phyloP scores from a whole-genome alignment of 192 early-diverging fungal species.

The Nowakowskiella sp. region DNA sequence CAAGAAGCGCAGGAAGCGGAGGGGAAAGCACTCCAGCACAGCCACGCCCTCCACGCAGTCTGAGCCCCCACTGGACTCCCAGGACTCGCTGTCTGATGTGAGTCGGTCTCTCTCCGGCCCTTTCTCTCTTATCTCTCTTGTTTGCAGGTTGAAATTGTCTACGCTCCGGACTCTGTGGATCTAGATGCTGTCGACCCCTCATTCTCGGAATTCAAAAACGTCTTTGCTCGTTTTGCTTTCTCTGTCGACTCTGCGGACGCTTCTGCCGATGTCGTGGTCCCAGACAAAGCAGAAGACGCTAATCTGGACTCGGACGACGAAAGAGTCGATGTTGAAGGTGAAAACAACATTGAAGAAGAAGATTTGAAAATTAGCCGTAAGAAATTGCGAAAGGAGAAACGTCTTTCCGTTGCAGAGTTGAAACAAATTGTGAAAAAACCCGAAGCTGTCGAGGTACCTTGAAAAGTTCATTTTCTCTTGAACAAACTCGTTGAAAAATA shows the following conservation, averaged over 20 bases:
- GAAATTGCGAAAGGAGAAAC: slow-evolving; percentile 43
- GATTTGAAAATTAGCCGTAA: slow-evolving; percentile 29
- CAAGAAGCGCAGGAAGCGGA: too few species aligned
- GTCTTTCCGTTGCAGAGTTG: slow-evolving; percentile 78
- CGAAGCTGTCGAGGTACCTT: slow-evolving; percentile 94
- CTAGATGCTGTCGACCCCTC: slow-evolving; percentile 13
- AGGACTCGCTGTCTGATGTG: too few species aligned
- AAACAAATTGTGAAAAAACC: slow-evolving; percentile 87
- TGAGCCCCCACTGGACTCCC: too few species aligned
- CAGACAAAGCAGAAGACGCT: slow-evolving; percentile 2
- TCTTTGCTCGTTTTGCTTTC: slow-evolving; percentile 43
- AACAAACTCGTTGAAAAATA: neutral
- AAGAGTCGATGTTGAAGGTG: slow-evolving; percentile 20
- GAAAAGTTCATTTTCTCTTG: slow-evolving; percentile 8
- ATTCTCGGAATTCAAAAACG: slow-evolving; percentile 27
- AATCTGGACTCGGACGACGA: slow-evolving; percentile 12
- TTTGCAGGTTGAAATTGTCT: too few species aligned
- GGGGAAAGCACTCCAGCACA: too few species aligned
- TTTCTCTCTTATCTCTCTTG: too few species aligned
- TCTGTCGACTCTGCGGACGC: too few species aligned
- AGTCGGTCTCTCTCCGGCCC: too few species aligned
- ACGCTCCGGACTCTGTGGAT: too few species aligned
- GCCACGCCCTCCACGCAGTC: too few species aligned
- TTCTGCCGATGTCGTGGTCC: too few species aligned
- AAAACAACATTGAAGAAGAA: slow-evolving; percentile 7